Evolutionary conservation across 208 protist genomes (phyloP), one percentile per base, ranked within the genome.

Genomic region (Strigomonas galati): DNA sequence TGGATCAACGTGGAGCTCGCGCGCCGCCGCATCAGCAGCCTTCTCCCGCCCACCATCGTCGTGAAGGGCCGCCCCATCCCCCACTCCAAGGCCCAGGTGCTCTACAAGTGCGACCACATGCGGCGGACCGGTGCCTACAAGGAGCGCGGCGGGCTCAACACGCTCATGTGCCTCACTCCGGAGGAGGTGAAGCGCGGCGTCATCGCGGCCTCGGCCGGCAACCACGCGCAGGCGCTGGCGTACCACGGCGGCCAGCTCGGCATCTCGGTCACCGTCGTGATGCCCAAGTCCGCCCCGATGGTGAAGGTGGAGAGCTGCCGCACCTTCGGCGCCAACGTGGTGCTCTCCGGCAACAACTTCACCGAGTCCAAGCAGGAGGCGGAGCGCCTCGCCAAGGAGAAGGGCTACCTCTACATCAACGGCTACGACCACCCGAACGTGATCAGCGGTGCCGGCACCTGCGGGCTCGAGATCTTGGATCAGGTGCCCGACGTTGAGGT

Each of bases 201-300:
- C 37, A 92, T 97, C 40, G 87, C 91, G 1, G 90, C 87, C 17
- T 81, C 77, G 37, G 81, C 86, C 9, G 90, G 92, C 51, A 97
- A 97, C 72, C 93, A 97, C 76, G 90, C 91, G 17, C 89, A 93
- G 69, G 91, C 90, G 4, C 81, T 97, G 23, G 81, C 94, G 19
- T 94, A 88, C 71, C 89, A 96, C 79, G 94, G 87, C n/a, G 69
- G 74, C 30, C 48, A 71, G 54, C 71, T 97, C 12, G 83, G 78
- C 44, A 82, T 98, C 54, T 87, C 89, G 0, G 90, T 95, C 24
- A 91, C 80, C n/a, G 84, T 98, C 31, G 80, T 94, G 23, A 98
- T 98, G 94, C 92, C 94, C n/a, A 43, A 71, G 14, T 74, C 62
- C 54, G 89, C 92, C 24, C 93, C 93, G 21, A 77, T 95, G 21